A percentile compares a stretch with the other conserved stretches of the same genome.
phyloP scores from a whole-genome alignment of 495 filamentous ascomycete species.

The Elaphomyces granulatus region DNA sequence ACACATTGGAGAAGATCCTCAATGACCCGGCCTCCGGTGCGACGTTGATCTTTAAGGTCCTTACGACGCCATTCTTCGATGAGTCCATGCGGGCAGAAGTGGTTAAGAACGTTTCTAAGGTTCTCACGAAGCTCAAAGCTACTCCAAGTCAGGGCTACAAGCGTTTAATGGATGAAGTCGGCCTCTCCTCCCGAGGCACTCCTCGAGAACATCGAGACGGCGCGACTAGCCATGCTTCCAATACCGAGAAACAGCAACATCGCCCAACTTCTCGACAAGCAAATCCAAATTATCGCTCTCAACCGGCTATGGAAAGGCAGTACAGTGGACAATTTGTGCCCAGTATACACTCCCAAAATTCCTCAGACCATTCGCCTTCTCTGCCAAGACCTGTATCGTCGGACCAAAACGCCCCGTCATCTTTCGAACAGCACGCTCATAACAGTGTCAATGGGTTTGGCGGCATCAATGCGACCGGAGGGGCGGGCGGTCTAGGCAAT shows the following conservation, averaged over 20 bases:
- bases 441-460: conserved; percentile 15
- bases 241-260: conserved; percentile 33
- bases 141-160: conserved; percentile 94
- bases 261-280: conserved; percentile 36
- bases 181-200: conserved; percentile 51
- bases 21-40: conserved; percentile 85
- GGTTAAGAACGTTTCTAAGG: conserved; percentile 78
- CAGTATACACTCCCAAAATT: conserved; percentile 23
- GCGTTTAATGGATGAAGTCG: conserved; percentile 95
- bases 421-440: conserved; percentile 3
- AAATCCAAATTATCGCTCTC: conserved; percentile 26
- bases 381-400: conserved; percentile 23
- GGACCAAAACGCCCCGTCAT: conserved; percentile 24
- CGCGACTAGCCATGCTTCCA: conserved; percentile 23
- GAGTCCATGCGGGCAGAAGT: conserved; percentile 78
- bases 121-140: conserved; percentile 79
- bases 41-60: conserved; percentile 92
- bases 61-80: conserved; percentile 96
- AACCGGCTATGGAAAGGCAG: conserved; percentile 32
- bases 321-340: conserved; percentile 31
- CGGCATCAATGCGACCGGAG: conserved; percentile 4
- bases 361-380: conserved; percentile 16
- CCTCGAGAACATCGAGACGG: conserved; percentile 34
- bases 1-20: conserved; percentile 78
- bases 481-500: conserved; percentile 9